These are phyloP conservation scores for Bruguiera gymnorhiza DNA, from an alignment of 345 rosid species.

Conservation along the genomic window DNA sequence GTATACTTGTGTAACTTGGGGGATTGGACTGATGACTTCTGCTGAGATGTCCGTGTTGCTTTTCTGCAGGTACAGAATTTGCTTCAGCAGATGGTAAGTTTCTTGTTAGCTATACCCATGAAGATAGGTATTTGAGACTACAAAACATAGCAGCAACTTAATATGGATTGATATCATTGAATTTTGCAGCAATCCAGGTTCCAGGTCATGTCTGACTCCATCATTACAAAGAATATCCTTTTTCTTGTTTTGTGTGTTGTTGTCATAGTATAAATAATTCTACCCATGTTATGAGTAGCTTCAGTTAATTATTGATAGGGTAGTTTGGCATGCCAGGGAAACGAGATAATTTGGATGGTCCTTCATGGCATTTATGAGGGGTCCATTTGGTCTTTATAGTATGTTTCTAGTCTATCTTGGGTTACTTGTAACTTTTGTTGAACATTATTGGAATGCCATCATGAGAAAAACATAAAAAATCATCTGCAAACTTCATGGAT, in stretches of 20 bases:
- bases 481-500: background rate
- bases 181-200: constrained; percentile 81
- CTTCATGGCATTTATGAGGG: background rate
- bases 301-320: background rate
- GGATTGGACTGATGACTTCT: background rate
- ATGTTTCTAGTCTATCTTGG: constrained; percentile 7
- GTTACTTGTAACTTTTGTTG: background rate
- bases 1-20: constrained; percentile 4
- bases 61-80: constrained; percentile 58
- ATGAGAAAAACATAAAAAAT: background rate
- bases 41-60: background rate
- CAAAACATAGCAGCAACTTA: background rate
- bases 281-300: background rate
- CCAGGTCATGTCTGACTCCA: constrained; percentile 92
- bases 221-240: constrained; percentile 61
- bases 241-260: constrained; percentile 1
- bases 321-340: background rate
- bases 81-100: constrained; percentile 70
- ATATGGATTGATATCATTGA: constrained; percentile 9
- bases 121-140: background rate
- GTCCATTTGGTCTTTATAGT: background rate
- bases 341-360: constrained; percentile 1
- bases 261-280: background rate
- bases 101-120: constrained; percentile 1
- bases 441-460: background rate